Conservation (phyloP, 148 eudicot genomes). For the Dianthus caryophyllus region DNA sequence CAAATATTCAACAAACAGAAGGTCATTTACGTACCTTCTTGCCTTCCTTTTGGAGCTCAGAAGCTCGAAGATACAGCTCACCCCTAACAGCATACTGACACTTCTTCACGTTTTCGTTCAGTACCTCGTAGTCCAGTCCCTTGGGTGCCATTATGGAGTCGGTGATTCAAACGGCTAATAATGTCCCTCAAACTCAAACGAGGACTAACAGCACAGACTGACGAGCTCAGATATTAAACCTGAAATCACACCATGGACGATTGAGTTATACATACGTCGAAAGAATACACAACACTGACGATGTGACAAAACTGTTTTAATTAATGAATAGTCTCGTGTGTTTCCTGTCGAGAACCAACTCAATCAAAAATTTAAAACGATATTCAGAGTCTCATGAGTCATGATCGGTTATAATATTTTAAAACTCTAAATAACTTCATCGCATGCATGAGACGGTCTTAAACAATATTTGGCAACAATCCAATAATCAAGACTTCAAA, state of each 20-base stretch:
- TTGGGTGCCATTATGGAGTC: constrained; percentile 51
- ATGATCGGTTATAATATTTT: too few species aligned
- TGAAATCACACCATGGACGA: constrained; percentile 15
- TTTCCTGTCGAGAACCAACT: too few species aligned
- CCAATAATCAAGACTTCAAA: neutral
- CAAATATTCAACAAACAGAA: neutral
- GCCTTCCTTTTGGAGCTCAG: constrained; percentile 98
- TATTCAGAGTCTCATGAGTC: too few species aligned
- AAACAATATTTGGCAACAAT: neutral
- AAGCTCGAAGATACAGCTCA: constrained; percentile 96
- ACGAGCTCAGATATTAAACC: constrained; percentile 30
- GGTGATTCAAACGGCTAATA: constrained; percentile 5
- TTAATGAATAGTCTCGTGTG: too few species aligned
- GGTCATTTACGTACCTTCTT: constrained; percentile 77
- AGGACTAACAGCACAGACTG: constrained; percentile 10
- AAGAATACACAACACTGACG: too few species aligned
- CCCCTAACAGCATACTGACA: constrained; percentile 97
- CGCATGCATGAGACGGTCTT: too few species aligned
- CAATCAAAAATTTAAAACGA: too few species aligned
- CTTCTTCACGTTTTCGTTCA: constrained; percentile 97
- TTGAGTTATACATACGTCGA: neutral
- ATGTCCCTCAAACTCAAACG: constrained; percentile 19
- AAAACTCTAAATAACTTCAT: too few species aligned
- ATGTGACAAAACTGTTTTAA: too few species aligned
- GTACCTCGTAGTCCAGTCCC: constrained; percentile 69